Percentiles rank a stretch among this genome's conserved stretches.
These are phyloP conservation scores for Vitellaria paradoxa DNA, from an alignment of 179 eudicot genomes.

Conservation along the genomic window DNA sequence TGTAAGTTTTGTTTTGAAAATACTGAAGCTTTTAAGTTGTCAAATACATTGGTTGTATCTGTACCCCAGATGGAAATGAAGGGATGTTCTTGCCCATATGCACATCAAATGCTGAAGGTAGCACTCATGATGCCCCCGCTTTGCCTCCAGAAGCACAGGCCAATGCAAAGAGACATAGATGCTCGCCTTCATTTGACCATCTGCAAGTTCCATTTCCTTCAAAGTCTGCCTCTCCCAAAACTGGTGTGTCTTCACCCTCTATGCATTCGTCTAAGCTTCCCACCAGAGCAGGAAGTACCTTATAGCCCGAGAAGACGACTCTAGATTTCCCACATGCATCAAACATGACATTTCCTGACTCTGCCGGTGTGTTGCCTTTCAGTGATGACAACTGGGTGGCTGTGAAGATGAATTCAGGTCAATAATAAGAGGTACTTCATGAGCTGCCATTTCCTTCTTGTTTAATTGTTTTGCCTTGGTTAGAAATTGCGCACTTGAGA, in stretches of 20 bases:
- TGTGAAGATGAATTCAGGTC: conserved; percentile 8
- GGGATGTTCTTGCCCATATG: neutral
- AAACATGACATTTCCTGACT: conserved; percentile 13
- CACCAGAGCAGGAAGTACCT: neutral
- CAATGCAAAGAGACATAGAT: conserved; percentile 16
- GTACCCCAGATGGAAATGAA: conserved; percentile 11
- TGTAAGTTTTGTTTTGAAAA: too few species aligned
- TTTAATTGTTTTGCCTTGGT: neutral
- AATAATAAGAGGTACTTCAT: neutral
- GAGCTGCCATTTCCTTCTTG: neutral
- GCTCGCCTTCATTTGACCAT: conserved; percentile 9
- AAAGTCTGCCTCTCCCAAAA: neutral
- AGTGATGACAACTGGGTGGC: conserved; percentile 23
- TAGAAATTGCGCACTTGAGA: too few species aligned
- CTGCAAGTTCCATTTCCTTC: conserved; percentile 8
- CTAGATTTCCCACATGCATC: neutral
- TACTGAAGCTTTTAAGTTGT: neutral
- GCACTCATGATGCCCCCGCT: neutral
- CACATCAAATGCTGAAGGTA: neutral
- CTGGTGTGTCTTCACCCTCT: neutral
- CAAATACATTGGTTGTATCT: neutral
- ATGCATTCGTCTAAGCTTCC: neutral
- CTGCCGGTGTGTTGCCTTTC: conserved; percentile 12
- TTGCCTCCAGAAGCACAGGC: neutral
- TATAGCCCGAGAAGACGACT: neutral